Conservation (phyloP, 192 early-diverging fungal species). For the Coemansia sp. region DNA sequence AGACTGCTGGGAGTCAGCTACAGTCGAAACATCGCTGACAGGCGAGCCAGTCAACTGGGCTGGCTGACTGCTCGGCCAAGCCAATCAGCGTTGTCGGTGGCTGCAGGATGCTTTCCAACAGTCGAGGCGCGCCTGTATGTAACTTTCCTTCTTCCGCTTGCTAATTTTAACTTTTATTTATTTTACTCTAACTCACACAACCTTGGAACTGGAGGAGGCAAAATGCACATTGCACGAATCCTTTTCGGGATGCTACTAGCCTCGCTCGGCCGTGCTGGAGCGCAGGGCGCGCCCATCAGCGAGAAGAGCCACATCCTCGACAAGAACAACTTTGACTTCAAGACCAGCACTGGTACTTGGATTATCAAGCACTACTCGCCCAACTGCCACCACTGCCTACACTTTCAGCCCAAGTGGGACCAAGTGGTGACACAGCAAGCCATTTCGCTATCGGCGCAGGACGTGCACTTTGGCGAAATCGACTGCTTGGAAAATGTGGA, state of each 20-base stretch:
- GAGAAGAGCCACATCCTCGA: conserved; percentile 47
- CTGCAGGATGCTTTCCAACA: not conserved
- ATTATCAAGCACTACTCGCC: conserved; percentile 88
- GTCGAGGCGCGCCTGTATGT: not conserved
- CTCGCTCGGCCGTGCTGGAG: conserved; percentile 12
- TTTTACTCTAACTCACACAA: not conserved
- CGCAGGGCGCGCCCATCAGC: conserved; percentile 36
- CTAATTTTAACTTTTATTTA: conserved; percentile 1
- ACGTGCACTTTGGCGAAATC: conserved; percentile 69
- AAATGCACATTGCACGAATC: conserved; percentile 22
- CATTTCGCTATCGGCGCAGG: conserved; percentile 18
- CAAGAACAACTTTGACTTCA: conserved; percentile 43
- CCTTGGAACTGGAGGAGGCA: not conserved
- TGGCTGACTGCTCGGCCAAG: not conserved
- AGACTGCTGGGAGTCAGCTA: not conserved
- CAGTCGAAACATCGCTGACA: not conserved
- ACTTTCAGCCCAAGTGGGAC: conserved; percentile 78
- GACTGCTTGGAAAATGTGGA: conserved; percentile 65
- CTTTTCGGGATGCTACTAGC: conserved; percentile 13
- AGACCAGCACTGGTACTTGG: conserved; percentile 62
- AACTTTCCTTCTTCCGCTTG: not conserved
- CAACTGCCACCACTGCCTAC: conserved; percentile 78
- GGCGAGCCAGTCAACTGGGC: not conserved
- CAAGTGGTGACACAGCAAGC: conserved; percentile 54
- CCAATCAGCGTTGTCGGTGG: not conserved